Evolutionary conservation across 2,329 filamentous ascomycete species (phyloP).

Genomic region (Diaporthe nobilis): DNA sequence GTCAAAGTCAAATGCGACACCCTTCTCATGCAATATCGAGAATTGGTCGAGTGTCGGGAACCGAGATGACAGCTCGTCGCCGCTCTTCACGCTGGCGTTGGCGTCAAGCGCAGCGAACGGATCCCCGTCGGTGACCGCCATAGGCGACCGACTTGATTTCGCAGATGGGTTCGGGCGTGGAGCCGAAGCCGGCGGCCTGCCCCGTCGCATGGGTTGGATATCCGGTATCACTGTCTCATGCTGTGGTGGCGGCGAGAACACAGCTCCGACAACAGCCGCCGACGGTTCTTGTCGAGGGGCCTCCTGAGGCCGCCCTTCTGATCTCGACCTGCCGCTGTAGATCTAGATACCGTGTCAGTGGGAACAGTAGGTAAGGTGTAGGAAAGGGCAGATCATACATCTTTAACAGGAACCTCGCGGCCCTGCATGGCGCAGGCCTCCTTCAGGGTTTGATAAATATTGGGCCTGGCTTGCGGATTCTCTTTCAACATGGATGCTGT

Average conservation of each 20-base stretch:
- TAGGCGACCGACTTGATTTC: constrained; percentile 77
- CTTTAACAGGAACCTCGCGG: constrained; percentile 86
- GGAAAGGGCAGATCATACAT: constrained; percentile 70
- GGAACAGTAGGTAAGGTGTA: constrained; percentile 41
- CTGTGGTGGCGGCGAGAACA: constrained; percentile 82
- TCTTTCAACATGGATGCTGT: constrained; percentile 91
- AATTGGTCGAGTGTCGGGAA: constrained; percentile 97
- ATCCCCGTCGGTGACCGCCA: constrained; percentile 79
- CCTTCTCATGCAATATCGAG: constrained; percentile 87
- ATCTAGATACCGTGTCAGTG: constrained; percentile 67
- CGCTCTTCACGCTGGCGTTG: constrained; percentile 61
- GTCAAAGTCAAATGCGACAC: constrained; percentile 88
- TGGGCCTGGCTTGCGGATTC: constrained; percentile 82
- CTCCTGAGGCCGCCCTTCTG: constrained; percentile 69
- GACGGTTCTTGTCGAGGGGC: constrained; percentile 69
- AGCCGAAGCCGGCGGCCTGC: constrained; percentile 71
- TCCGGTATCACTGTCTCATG: constrained; percentile 84
- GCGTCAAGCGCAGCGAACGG: constrained; percentile 90
- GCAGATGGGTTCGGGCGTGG: constrained; percentile 53
- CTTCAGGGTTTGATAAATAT: constrained; percentile 92
- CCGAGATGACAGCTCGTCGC: constrained; percentile 84
- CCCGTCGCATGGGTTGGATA: constrained; percentile 93
- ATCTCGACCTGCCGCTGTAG: constrained; percentile 74
- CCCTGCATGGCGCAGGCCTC: constrained; percentile 93
- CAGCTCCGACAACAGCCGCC: constrained; percentile 80